phyloP scores from a whole-genome alignment of 2,329 filamentous ascomycete genomes.

The Xenoacremonium recifei region DNA sequence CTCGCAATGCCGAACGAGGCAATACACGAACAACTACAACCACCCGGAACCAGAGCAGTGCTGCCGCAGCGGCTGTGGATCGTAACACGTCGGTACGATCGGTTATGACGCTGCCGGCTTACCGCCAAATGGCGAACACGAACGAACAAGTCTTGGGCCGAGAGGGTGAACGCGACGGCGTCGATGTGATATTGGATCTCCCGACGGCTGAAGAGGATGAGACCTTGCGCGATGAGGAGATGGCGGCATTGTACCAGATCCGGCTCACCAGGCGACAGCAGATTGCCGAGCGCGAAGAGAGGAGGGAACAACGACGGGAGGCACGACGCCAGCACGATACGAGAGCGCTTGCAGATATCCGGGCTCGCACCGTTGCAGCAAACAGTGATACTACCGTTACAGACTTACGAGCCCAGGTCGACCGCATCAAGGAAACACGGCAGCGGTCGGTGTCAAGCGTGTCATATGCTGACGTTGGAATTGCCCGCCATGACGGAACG shows the following conservation, averaged over 20 bases:
- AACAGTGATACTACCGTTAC: constrained; percentile 50
- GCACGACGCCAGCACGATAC: constrained; percentile 70
- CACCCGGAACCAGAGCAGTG: constrained; percentile 17
- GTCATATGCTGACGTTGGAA: constrained; percentile 72
- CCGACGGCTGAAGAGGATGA: constrained; percentile 81
- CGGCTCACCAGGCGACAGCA: constrained; percentile 74
- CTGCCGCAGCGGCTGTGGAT: constrained; percentile 54
- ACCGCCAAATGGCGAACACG: constrained; percentile 69
- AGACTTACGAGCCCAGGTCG: constrained; percentile 55
- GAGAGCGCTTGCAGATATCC: constrained; percentile 66
- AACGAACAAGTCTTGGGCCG: constrained; percentile 81
- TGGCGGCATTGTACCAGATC: constrained; percentile 91
- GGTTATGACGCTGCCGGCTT: constrained; percentile 90
- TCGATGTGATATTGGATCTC: constrained; percentile 86
- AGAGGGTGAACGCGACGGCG: constrained; percentile 87
- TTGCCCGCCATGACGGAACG: constrained; percentile 75
- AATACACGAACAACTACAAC: too few relatives aligned
- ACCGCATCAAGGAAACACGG: constrained; percentile 56
- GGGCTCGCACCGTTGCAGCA: constrained; percentile 52
- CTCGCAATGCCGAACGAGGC: background rate
- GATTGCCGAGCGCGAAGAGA: constrained; percentile 72
- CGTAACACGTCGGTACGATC: constrained; percentile 85
- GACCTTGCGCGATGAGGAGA: constrained; percentile 76
- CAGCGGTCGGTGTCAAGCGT: constrained; percentile 72
- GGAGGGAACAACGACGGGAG: constrained; percentile 67